Base-by-base conservation (phyloP, 1,284 basidiomycete genomes). In the Pascua sp. region DNA sequence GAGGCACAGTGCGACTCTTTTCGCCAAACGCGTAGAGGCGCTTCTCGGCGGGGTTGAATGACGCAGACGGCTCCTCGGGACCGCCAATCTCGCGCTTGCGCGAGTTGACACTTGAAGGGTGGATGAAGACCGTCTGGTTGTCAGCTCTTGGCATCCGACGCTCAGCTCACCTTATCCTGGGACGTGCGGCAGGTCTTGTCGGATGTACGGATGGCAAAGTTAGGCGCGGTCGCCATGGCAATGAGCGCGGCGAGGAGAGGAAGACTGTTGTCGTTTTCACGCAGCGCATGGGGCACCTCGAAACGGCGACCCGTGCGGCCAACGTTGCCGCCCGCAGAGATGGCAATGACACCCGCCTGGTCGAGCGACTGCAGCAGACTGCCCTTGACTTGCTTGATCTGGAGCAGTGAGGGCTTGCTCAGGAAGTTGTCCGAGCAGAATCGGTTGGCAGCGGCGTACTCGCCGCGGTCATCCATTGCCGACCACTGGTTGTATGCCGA, bases 371-470 rank as follows among this genome's bases (percentile, higher is more conserved):
- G 85, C 51, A 95, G 77, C 24, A 98, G 80, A 64, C 93, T 91
- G 9, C 80, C 80, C 76, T 90, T 91, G 69, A 95, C 85, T 78
- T 90, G 91, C 68, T 89, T 85, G 56, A 97, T 90, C 73, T 87
- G 82, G 15, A 91, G 76, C 49, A 98, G 77, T 0, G 90, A 91
- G 12, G 89, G 84, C 71, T 89, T 93, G 47, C 86, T 86, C 55
- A 97, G 80, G 81, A 96, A 97, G 75, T 97, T 97, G 43, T 91
- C 88, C 45, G 78, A 73, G 74, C 87, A 89, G 78, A 96, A 98
- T 18, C 83, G 79, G 69, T 89, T 88, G 15, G 89, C 90, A 2
- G 80, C 72, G 11, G 71, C 65, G 68, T 84, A 87, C 41, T 87
- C 81, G 32, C 87, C 85, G 43, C 77, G 77, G 41, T 82, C 82